A percentile compares a stretch with the other conserved stretches of the same genome.
phyloP scores from a whole-genome alignment of 2,329 filamentous ascomycete species.

The Pseudodiploospora longispora region DNA sequence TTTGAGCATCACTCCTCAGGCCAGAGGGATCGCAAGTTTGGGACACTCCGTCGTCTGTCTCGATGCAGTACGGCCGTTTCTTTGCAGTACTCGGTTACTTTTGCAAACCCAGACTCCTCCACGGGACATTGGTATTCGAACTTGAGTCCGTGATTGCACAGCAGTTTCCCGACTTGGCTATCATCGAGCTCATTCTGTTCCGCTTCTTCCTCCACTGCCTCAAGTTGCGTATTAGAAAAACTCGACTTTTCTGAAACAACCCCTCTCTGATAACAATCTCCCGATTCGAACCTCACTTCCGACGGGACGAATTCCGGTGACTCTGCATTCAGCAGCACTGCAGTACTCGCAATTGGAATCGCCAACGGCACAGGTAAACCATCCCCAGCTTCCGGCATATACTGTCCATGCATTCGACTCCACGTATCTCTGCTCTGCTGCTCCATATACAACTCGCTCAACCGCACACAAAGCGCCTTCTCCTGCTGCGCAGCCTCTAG shows the following conservation, averaged over 20 bases:
- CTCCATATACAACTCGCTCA: slow-evolving; percentile 44
- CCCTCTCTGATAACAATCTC: no score
- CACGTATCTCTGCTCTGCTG: slow-evolving; percentile 36
- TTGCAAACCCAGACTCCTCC: background rate
- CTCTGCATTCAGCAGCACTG: slow-evolving; percentile 16
- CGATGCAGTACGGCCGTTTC: background rate
- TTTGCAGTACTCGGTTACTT: background rate
- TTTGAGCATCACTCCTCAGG: slow-evolving; percentile 5
- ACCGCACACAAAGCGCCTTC: slow-evolving; percentile 32
- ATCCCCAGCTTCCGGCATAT: background rate
- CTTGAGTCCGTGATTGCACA: slow-evolving; percentile 8
- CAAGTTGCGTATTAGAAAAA: slow-evolving; percentile 5
- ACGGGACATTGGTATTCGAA: background rate
- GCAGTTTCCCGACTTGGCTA: slow-evolving; percentile 1
- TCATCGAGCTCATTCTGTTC: background rate
- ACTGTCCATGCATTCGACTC: slow-evolving; percentile 18
- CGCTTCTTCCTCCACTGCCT: slow-evolving; percentile 18
- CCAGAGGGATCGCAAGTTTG: slow-evolving; percentile 19
- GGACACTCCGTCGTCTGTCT: slow-evolving; percentile 21
- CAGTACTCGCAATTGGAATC: background rate
- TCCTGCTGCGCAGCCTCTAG: slow-evolving; percentile 39
- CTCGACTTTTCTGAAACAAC: no score
- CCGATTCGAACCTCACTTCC: background rate
- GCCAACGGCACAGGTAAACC: background rate
- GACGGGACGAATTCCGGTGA: slow-evolving; percentile 26